Conservation (phyloP, 768 basidiomycete genomes). For the Termitomyces sp. region DNA sequence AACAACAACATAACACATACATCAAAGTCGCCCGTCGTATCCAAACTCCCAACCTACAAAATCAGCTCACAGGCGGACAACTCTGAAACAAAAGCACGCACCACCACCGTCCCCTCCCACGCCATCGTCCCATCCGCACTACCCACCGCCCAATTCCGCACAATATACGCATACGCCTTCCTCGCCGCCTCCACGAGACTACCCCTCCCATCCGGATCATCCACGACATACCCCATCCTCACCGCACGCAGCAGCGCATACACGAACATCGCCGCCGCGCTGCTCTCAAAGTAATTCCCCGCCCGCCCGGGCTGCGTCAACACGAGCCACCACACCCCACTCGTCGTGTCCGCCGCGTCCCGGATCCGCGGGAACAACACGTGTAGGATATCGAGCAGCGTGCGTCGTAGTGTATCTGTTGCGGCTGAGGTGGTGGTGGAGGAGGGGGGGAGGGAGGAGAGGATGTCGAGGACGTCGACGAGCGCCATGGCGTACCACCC, state of each 20-base stretch:
- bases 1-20: constrained; percentile 16
- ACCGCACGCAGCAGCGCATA: constrained; percentile 40
- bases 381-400: constrained; percentile 27
- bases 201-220: constrained; percentile 26
- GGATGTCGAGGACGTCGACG: constrained; percentile 36
- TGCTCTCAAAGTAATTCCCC: constrained; percentile 46
- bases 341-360: constrained; percentile 31
- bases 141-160: constrained; percentile 31
- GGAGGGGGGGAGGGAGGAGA: constrained; percentile 28
- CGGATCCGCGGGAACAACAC: constrained; percentile 28
- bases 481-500: constrained; percentile 46
- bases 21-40: constrained; percentile 29
- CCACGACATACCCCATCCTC: constrained; percentile 30
- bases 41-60: constrained; percentile 38
- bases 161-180: constrained; percentile 38
- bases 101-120: constrained; percentile 41
- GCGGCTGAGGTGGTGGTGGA: not conserved
- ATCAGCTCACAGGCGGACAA: not conserved
- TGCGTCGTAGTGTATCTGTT: constrained; percentile 3
- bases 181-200: constrained; percentile 29
- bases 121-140: constrained; percentile 39
- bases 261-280: constrained; percentile 39
- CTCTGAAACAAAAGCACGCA: constrained; percentile 14
- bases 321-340: constrained; percentile 48
- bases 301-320: constrained; percentile 38